Evolutionary conservation across 805 yeast species (phyloP), one percentile per base, ranked within the genome.

Genomic region (Limtongia smithiae): DNA sequence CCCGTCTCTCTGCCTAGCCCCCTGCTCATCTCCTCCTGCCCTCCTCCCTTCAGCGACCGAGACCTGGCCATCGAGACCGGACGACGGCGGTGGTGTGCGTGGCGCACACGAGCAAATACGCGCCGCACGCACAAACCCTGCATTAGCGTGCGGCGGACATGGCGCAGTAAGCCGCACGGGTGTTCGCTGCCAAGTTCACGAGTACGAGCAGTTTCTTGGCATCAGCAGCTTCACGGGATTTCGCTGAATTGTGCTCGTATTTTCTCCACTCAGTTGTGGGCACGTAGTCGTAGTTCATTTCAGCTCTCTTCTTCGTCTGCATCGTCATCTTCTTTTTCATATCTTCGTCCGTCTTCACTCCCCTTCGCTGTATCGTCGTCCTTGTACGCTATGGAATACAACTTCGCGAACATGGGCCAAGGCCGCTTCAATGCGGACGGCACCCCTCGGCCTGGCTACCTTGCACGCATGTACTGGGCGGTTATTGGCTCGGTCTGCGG

Each of bases 391-490:
- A n/a, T n/a, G n/a, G n/a, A n/a, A n/a, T n/a, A n/a, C n/a, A n/a
- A n/a, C n/a, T n/a, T n/a, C n/a, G n/a, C 6, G 9, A 52, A 52
- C 34, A 36, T 27, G 37, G 60, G 60, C 35, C 43, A 51, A 12
- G 60, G 60, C 27, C 20, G 37, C 30, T 56, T 47, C 51, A 49
- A 51, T 25, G 24, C 45, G 21, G 58, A 57, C 20, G 60, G 60
- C 22, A 44, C 51, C 6, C 64, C 60, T 5, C 59, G 61, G 21
- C 63, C 64, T 4, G 64, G 62, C 8, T 60, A 51, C 30, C 43
- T 60, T 22, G 65, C 60, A 11, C 27, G 51, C 32, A 44, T 59
- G 52, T 58, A 49, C 52, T 60, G 64, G 64, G 55, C 50, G 7
- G 53, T 40, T 14, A 47, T 59, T 20, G 64, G 64, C 9, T 48